A percentile compares a stretch with the other conserved stretches of the same genome.
Evolutionary conservation across 2,329 filamentous ascomycete species (phyloP).

Genomic region (Diaporthe citrichinensis): DNA sequence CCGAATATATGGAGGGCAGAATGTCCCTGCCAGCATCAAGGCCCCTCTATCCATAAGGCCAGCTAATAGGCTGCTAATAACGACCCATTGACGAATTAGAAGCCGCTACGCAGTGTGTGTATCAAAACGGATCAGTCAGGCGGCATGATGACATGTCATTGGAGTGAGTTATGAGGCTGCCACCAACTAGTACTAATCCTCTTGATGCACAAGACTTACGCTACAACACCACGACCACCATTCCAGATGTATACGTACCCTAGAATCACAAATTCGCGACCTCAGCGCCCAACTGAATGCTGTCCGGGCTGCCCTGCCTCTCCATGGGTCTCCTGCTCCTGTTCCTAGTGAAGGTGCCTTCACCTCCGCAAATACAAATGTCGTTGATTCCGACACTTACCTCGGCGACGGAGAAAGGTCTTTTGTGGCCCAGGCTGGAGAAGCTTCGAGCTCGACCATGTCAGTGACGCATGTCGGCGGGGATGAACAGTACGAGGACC

Average conservation of each 20-base stretch:
- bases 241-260: neutral
- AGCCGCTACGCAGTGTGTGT: neutral
- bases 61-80: neutral
- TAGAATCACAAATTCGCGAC: neutral
- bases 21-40: too few species aligned
- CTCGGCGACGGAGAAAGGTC: neutral
- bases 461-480: neutral
- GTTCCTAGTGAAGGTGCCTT: neutral
- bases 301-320: neutral
- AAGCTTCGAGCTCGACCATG: neutral
- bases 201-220: neutral
- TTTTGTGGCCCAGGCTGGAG: neutral
- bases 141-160: neutral
- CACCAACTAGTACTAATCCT: neutral
- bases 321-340: neutral
- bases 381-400: neutral
- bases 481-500: neutral
- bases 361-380: neutral
- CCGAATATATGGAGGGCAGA: neutral
- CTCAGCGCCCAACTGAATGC: neutral
- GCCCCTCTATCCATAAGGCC: neutral
- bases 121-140: neutral
- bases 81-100: neutral
- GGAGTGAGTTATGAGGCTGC: neutral
- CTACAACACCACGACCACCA: neutral